Base-by-base conservation (phyloP, 345 rosid genomes). In the Acer saccharum region DNA sequence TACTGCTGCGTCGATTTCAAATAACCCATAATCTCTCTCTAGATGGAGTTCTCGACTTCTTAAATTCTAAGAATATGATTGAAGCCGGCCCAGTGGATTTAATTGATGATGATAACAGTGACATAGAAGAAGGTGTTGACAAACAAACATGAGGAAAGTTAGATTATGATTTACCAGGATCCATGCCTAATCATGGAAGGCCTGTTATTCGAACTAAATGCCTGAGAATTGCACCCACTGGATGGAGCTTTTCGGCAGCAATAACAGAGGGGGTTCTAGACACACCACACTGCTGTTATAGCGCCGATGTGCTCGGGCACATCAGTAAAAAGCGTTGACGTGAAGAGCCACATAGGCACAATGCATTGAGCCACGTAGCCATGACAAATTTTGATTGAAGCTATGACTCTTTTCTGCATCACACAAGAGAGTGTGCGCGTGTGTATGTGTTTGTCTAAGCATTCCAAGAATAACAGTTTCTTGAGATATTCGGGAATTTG, bases 11-110 rank as follows among this genome's bases (percentile, higher is more conserved):
- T 27, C 87, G 97, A 66, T 89, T 94, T 84, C 93, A 96, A 83
- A 88, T 92, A 87, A 89, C 99, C 41, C 90, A 83, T 58, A 96
- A 96, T 80, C 93, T 83, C 67, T 94, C 99, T 43, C 82, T 91
- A 48, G 99, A 96, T 82, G 99, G 99, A 64, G 95, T 96, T 83
- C 98, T 94, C 5, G 99, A 96, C 86, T 91, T 94, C 71, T 83
- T 94, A 69, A 88, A 88, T 92, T 96, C 99, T 7, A 94, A 90
- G 91, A 94, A 87, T 67, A 94, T 96, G 99, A 94, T 97, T 35
- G 97, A 92, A 17, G 97, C 98, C 73, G 98, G 99, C 58, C 99
- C 99, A 10, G 57, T 96, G 79, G 95, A 94, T 83, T 89, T 94
- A 83, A 89, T 96, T 61, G 99, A 96, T 65, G 97, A 96, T 76